Conservation (phyloP, 257 asterid genomes). For the Scutellaria galericulata region DNA sequence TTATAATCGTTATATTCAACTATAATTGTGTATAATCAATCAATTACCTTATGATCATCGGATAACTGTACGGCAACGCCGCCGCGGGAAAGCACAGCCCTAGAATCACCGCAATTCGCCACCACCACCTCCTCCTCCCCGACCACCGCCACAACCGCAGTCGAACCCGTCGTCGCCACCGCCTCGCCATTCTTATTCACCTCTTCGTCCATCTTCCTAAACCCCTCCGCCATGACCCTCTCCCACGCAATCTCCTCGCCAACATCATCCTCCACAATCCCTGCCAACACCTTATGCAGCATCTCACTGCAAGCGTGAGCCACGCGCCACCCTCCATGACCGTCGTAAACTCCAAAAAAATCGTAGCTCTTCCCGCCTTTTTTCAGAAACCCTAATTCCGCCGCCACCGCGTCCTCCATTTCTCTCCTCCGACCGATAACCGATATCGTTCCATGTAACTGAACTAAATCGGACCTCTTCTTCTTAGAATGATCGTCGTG, state of each 20-base stretch:
- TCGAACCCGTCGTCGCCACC: constrained; percentile 66
- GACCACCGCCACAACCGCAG: constrained; percentile 77
- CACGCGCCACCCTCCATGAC: constrained; percentile 78
- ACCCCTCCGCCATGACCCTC: constrained; percentile 56
- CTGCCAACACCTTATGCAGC: constrained; percentile 51
- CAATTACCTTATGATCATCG: constrained; percentile 70
- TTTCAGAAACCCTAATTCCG: constrained; percentile 47
- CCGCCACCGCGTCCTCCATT: constrained; percentile 79
- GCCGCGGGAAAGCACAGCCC: constrained; percentile 72
- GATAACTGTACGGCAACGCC: constrained; percentile 66
- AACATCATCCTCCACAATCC: constrained; percentile 22
- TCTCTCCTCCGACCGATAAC: constrained; percentile 67
- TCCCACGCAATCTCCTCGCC: constrained; percentile 48
- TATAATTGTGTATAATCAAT: neutral
- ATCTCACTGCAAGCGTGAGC: constrained; percentile 62
- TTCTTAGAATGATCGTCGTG: constrained; percentile 10
- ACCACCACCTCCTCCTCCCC: constrained; percentile 71
- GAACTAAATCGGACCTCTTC: constrained; percentile 24
- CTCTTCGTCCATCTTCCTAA: constrained; percentile 67
- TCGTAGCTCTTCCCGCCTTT: constrained; percentile 44
- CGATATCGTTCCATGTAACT: constrained; percentile 51
- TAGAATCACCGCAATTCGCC: constrained; percentile 82
- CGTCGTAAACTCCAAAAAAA: constrained; percentile 77
- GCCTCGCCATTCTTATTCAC: constrained; percentile 50
- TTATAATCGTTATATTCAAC: too few relatives aligned